These are phyloP conservation scores for Sclerotinia sclerotiorum DNA, from an alignment of 2,329 filamentous ascomycete species.

Conservation along the genomic window DNA sequence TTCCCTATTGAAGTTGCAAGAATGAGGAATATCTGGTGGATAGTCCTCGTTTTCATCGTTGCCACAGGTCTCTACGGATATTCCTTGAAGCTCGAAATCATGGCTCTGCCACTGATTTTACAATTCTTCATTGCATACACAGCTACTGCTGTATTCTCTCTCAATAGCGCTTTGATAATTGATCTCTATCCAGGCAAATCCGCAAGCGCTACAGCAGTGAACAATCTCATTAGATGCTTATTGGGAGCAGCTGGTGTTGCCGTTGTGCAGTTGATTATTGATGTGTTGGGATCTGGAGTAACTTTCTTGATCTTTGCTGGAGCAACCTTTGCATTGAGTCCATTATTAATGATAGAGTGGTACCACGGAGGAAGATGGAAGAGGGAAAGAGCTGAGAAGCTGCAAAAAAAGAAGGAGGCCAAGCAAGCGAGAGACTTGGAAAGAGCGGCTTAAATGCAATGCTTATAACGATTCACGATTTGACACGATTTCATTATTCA, in stretches of 20 bases:
- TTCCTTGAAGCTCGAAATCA: not conserved
- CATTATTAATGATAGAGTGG: constrained; percentile 22
- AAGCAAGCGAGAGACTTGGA: constrained; percentile 14
- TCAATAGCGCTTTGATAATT: constrained; percentile 27
- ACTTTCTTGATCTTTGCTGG: constrained; percentile 14
- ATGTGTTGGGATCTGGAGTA: constrained; percentile 16
- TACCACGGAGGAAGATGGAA: constrained; percentile 18
- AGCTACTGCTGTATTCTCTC: constrained; percentile 32
- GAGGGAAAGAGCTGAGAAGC: constrained; percentile 13
- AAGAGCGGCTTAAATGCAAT: not conserved
- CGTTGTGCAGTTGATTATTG: constrained; percentile 16
- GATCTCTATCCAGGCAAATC: constrained; percentile 27
- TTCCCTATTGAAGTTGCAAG: constrained; percentile 46
- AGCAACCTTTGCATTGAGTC: constrained; percentile 5
- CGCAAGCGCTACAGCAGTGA: constrained; percentile 23
- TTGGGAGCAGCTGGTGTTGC: constrained; percentile 23
- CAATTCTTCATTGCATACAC: constrained; percentile 36
- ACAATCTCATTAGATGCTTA: constrained; percentile 26
- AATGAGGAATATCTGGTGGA: constrained; percentile 42
- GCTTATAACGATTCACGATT: too few relatives aligned
- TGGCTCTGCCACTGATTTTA: constrained; percentile 26
- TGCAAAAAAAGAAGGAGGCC: constrained; percentile 2
- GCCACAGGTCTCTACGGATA: constrained; percentile 41
- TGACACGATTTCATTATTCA: too few relatives aligned
- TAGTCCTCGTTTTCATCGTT: constrained; percentile 42